Conservation (phyloP, 768 basidiomycete genomes). For the Clitopilus passeckerianus region DNA sequence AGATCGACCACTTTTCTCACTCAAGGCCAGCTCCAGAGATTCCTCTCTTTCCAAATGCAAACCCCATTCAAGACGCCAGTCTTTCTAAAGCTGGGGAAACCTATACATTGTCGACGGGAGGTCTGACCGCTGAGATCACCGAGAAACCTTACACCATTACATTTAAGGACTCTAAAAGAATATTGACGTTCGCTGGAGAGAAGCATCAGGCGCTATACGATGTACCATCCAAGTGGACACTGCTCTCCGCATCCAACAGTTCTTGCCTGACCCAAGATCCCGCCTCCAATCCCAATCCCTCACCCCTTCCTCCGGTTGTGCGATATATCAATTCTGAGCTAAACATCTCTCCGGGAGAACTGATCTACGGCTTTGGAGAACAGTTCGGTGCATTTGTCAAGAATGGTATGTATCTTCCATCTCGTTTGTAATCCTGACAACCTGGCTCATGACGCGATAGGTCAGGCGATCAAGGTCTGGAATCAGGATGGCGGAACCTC, state of each 20-base stretch:
- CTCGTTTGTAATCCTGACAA: slow-evolving; percentile 18
- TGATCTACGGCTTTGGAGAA: slow-evolving; percentile 72
- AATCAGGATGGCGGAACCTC: slow-evolving; percentile 76
- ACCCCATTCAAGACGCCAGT: slow-evolving; percentile 38
- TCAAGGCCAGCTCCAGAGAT: slow-evolving; percentile 40
- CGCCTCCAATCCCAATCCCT: slow-evolving; percentile 52
- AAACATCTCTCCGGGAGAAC: slow-evolving; percentile 63
- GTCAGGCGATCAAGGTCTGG: slow-evolving; percentile 61
- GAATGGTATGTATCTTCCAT: slow-evolving; percentile 40
- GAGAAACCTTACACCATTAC: slow-evolving; percentile 58
- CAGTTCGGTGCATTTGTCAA: slow-evolving; percentile 73
- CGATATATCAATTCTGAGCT: slow-evolving; percentile 56
- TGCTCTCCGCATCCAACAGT: slow-evolving; percentile 42
- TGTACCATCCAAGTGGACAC: slow-evolving; percentile 51
- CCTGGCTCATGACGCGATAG: slow-evolving; percentile 15
- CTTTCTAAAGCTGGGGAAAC: slow-evolving; percentile 26
- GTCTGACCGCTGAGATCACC: slow-evolving; percentile 49
- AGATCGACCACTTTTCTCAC: slow-evolving; percentile 49
- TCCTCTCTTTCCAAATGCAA: slow-evolving; percentile 57
- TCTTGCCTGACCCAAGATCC: slow-evolving; percentile 54
- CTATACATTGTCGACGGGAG: slow-evolving; percentile 37
- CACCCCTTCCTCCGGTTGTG: slow-evolving; percentile 32
- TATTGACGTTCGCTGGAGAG: slow-evolving; percentile 43
- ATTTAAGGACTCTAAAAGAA: slow-evolving; percentile 47
- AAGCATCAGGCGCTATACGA: slow-evolving; percentile 54